Evolutionary conservation across 129 eudicot genomes (phyloP), one percentile per base, ranked within the genome.

Genomic region (Escallonia herrerae): DNA sequence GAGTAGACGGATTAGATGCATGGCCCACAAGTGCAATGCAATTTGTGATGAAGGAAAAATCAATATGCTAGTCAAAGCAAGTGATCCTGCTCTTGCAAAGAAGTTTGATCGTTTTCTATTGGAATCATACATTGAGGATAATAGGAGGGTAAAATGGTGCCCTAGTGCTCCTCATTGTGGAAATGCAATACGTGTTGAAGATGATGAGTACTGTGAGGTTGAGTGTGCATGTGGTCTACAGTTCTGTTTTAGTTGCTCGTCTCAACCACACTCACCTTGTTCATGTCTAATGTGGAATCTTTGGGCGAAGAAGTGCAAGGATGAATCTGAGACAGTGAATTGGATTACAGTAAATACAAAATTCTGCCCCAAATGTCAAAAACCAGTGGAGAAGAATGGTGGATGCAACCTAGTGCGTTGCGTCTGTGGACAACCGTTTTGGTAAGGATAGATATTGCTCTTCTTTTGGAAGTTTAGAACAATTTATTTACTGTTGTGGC

Each of bases 351-450:
- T 71, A 47, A 72, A 84, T 61, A 84, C 90, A 9, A 80, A 84
- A 60, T 74, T 81, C 46, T 84, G 86, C 64, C 90, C 90, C 7
- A 84, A 80, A 66, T 84, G 90, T 71, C 79, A 70, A 63, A 84
- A 80, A 69, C 86, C 81, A 2, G 90, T 84, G 38, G 90, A 84
- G 79, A 84, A 84, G 77, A 84, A 80, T 64, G 90, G 86, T 46
- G 90, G 90, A 42, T 84, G 86, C 72, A 84, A 84, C 63, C 75
- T 80, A 40, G 90, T 84, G 37, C 66, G 78, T 64, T 84, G 90
- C 60, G 53, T 80, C 15, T 84, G 90, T 68, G 81, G 86, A 65
- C 90, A 84, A 74, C 73, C 81, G 33, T 84, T 84, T 68, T 84
- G 90, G 90, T 80, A 63, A 67, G 75, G 45, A 40, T 58, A 56